These are phyloP conservation scores for Tilletia walkeri DNA, from an alignment of 1,284 basidiomycete species.

Conservation along the genomic window DNA sequence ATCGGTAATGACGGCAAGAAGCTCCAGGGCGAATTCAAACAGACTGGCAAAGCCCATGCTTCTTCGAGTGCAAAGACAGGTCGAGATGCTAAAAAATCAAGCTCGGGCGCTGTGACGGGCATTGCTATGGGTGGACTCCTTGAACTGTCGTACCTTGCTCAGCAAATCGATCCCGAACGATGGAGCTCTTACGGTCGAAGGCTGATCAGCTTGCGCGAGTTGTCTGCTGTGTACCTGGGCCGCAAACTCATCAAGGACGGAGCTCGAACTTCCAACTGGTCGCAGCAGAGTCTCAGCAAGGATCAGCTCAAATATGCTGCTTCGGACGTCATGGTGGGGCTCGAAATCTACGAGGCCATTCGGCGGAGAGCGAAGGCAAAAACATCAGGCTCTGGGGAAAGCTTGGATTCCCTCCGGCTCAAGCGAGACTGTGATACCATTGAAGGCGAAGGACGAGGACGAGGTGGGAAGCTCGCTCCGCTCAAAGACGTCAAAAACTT, in stretches of 20 bases:
- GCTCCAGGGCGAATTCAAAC: conserved; percentile 37
- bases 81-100: background rate
- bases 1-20: conserved; percentile 41
- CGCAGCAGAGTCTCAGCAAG: conserved; percentile 23
- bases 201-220: conserved; percentile 40
- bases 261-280: conserved; percentile 39
- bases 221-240: conserved; percentile 37
- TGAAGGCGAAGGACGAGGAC: conserved; percentile 2
- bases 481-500: background rate
- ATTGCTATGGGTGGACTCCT: conserved; percentile 31
- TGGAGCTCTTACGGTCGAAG: conserved; percentile 22
- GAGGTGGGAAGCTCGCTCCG: too few species aligned
- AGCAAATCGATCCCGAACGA: conserved; percentile 27
- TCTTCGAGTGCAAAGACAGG: background rate
- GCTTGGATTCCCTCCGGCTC: background rate
- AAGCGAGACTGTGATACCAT: background rate
- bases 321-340: conserved; percentile 38
- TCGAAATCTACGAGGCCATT: conserved; percentile 38
- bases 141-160: conserved; percentile 37
- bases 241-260: conserved; percentile 34
- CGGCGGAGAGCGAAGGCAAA: background rate
- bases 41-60: background rate
- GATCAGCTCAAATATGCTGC: conserved; percentile 46
- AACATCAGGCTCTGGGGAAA: background rate
- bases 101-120: background rate